Percentiles rank a stretch among this genome's conserved stretches.
phyloP scores from a whole-genome alignment of 257 asterid genomes.

The Dorcoceras hygrometricum region DNA sequence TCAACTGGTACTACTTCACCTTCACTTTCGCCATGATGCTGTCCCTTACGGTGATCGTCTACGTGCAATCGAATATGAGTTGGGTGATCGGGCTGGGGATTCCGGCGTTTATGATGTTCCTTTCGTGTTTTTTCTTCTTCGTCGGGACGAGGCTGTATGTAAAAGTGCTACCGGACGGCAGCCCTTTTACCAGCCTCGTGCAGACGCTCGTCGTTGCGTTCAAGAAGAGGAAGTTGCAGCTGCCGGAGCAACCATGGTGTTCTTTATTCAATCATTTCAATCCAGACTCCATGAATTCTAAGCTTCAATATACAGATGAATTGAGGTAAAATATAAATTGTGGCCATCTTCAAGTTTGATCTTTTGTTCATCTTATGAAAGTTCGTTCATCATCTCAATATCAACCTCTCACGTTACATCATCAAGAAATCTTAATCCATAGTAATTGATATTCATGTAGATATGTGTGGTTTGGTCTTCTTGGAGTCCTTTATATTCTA shows the following conservation, averaged over 20 bases:
- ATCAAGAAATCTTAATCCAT: too few relatives aligned
- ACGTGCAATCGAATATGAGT: constrained; percentile 39
- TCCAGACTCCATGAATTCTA: constrained; percentile 34
- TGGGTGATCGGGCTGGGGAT: constrained; percentile 50
- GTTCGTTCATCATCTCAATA: too few relatives aligned
- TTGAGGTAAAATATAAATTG: constrained; percentile 29
- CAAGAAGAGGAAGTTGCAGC: constrained; percentile 37
- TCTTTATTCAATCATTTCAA: constrained; percentile 32
- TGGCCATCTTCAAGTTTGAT: background rate
- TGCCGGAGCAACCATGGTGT: constrained; percentile 39
- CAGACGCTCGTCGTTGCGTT: constrained; percentile 38
- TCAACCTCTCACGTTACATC: too few relatives aligned
- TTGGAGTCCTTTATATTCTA: too few relatives aligned
- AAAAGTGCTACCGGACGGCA: constrained; percentile 38
- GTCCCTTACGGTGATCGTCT: constrained; percentile 40
- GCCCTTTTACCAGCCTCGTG: constrained; percentile 41
- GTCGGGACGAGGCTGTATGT: constrained; percentile 41
- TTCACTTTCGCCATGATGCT: constrained; percentile 56
- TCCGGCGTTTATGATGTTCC: constrained; percentile 44
- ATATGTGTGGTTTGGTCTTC: too few relatives aligned
- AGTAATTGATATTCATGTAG: too few relatives aligned
- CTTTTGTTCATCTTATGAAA: background rate
- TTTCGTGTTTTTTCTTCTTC: constrained; percentile 41
- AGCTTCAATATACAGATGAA: constrained; percentile 35
- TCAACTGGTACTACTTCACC: constrained; percentile 55